Evolutionary conservation across 2,329 filamentous ascomycete species (phyloP).

Genomic region (Helotiales sp.): DNA sequence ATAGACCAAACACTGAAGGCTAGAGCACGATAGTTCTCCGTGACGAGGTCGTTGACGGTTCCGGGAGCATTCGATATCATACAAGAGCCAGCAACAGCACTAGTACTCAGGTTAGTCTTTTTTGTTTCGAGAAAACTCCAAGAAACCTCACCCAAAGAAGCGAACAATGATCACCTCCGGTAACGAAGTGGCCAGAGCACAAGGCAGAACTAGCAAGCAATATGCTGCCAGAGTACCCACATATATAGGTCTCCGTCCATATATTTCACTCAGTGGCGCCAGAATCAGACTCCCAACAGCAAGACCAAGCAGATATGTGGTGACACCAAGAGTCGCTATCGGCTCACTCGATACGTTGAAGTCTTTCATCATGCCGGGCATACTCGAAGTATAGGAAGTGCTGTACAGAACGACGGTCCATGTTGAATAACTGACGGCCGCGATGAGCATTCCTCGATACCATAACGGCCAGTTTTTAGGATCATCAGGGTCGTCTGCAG

Average conservation of each 20-base stretch:
- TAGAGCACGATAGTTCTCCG: conserved; percentile 76
- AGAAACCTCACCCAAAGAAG: conserved; percentile 63
- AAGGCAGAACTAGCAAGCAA: conserved; percentile 69
- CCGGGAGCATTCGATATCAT: conserved; percentile 85
- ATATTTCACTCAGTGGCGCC: conserved; percentile 73
- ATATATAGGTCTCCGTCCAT: conserved; percentile 69
- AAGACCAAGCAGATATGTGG: conserved; percentile 75
- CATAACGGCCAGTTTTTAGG: conserved; percentile 67
- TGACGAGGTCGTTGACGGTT: conserved; percentile 79
- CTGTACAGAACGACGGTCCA: conserved; percentile 64
- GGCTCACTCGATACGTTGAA: conserved; percentile 60
- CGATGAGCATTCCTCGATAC: conserved; percentile 40
- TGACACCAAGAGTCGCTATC: conserved; percentile 72
- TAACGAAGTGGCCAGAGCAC: conserved; percentile 67
- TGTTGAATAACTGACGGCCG: conserved; percentile 38
- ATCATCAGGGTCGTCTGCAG: conserved; percentile 61
- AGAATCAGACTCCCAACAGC: conserved; percentile 70
- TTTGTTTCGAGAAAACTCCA: background rate
- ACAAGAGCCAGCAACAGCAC: conserved; percentile 70
- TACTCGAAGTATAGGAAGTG: conserved; percentile 74
- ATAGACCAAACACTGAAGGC: conserved; percentile 82
- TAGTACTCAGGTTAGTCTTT: conserved; percentile 20
- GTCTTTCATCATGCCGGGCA: conserved; percentile 66
- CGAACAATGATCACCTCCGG: conserved; percentile 68
- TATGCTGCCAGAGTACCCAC: conserved; percentile 64